These are phyloP conservation scores for Annulohypoxylon maeteangense DNA, from an alignment of 495 filamentous ascomycete species.

Conservation along the genomic window DNA sequence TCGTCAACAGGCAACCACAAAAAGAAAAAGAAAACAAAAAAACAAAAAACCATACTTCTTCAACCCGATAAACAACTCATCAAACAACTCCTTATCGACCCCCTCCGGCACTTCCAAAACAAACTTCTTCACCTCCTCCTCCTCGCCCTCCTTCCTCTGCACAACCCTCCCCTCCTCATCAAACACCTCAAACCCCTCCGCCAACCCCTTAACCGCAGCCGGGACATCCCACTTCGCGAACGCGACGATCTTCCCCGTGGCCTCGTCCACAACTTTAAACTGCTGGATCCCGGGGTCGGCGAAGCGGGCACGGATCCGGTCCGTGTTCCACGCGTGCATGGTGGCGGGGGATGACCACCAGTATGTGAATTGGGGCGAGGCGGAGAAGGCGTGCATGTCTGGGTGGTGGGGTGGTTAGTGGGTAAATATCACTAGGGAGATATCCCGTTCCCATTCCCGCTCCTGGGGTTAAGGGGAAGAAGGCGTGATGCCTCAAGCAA, in stretches of 20 bases:
- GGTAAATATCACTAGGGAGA: background rate
- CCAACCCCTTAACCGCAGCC: constrained; percentile 20
- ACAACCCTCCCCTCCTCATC: constrained; percentile 22
- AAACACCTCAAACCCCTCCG: constrained; percentile 32
- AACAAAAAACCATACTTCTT: background rate
- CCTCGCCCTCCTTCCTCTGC: background rate
- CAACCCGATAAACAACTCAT: constrained; percentile 31
- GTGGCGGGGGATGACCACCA: constrained; percentile 34
- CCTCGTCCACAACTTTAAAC: constrained; percentile 42
- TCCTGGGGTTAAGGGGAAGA: too few relatives aligned
- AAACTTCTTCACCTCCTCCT: background rate
- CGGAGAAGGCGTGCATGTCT: constrained; percentile 44
- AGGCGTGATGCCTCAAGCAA: too few relatives aligned
- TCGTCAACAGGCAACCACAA: background rate
- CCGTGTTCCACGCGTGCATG: constrained; percentile 37
- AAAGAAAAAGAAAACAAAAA: background rate
- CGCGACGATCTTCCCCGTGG: constrained; percentile 33
- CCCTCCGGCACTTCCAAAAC: constrained; percentile 29
- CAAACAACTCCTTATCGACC: constrained; percentile 24
- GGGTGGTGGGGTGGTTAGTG: constrained; percentile 4
- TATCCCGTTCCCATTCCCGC: background rate
- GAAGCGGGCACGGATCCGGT: constrained; percentile 37
- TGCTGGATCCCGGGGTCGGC: constrained; percentile 32
- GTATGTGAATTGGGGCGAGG: constrained; percentile 36
- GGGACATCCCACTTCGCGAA: constrained; percentile 45